Base-by-base conservation (phyloP, 108 stramenopile genomes). In the Mayamaea pseudoterrestris region DNA sequence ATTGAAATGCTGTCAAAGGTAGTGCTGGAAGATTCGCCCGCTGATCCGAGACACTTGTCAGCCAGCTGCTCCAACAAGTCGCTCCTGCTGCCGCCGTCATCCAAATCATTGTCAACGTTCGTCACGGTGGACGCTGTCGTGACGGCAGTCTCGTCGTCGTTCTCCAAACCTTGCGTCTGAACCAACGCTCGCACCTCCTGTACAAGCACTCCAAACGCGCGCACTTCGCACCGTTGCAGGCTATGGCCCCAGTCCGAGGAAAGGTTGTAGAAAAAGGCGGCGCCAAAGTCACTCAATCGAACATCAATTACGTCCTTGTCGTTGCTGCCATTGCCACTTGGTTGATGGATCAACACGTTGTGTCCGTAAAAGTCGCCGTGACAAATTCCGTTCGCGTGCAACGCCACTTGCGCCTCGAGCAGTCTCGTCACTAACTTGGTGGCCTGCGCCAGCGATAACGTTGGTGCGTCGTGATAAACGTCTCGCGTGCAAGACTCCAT, bases 301-400 rank as follows among this genome's bases (percentile, higher is more conserved):
- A 73, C 66, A 2, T 49, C 35, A 17, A 41, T 37, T 12, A 29
- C 8, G 11, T 50, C n/a, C 11, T 39, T 20, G 0, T n/a, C 37
- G 14, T 35, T 29, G n/a, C n/a, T n/a, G n/a, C n/a, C n/a, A n/a
- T n/a, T n/a, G n/a, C n/a, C n/a, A n/a, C n/a, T n/a, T n/a, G n/a
- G n/a, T 5, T 24, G 20, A 39, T 6, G 3, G 31, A 81, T 43
- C 47, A 81, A 52, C 44, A 81, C 74, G 30, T 81, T 81, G 48
- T 81, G 80, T 8, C 50, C 71, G 44, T 81, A 81, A 63, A 81
- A 74, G 48, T 81, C 80, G 8, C 74, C 74, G 49, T 81, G 80
- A 47, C 71, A 70, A 47, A 81, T 69, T 0, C 72, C 74, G 14
- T 44, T 35, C 0, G 28, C 30, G 39, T 75, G 73, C 30, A 81